Evolutionary conservation across 148 eudicot species (phyloP), one percentile per base, ranked within the genome.

Genomic region (Heliamphora exappendiculata): DNA sequence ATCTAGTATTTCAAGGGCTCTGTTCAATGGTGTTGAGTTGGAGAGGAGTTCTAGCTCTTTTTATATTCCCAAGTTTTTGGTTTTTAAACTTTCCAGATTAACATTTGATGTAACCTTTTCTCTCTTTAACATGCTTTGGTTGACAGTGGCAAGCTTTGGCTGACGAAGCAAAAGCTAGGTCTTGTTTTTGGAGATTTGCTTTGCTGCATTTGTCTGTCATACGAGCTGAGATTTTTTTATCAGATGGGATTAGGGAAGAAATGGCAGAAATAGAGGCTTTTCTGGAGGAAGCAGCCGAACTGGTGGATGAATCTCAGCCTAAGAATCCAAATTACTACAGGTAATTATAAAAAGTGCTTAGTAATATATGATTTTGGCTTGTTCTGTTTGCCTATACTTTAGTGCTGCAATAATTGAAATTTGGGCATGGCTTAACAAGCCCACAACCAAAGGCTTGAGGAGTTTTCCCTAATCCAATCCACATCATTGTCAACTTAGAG

Each of bases 231-330:
- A 87, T 91, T 70, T 77, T 91, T 70, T 77, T 86, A 31, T 85
- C 80, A 28, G 90, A 91, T 82, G 86, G 70, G 63, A 50, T 77
- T 37, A 92, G 96, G 16, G 65, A 82, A 8, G 97, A 91, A 69
- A 85, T 83, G 76, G 99, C 97, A 41, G 93, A 92, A 81, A 85
- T 95, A 78, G 97, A 92, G 70, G 91, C 88, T 66, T 83, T 89
- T 51, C 69, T 95, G 75, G 96, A 95, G 85, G 99, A 95, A 82
- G 99, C 99, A 75, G 99, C 99, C 75, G 99, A 95, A 84, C 94
- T 95, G 64, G 97, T 95, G 67, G 96, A 87, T 78, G 94, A 85
- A 68, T 85, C 91, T 82, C 89, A 84, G 82, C 88, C 71, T 72
- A 92, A 92, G 82, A 91, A 95, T 76, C 96, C 99, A 41, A 92